A percentile compares a stretch with the other conserved stretches of the same genome.
Evolutionary conservation across 352 stramenopile species (phyloP).

Genomic region (Phytophthora pluvialis): DNA sequence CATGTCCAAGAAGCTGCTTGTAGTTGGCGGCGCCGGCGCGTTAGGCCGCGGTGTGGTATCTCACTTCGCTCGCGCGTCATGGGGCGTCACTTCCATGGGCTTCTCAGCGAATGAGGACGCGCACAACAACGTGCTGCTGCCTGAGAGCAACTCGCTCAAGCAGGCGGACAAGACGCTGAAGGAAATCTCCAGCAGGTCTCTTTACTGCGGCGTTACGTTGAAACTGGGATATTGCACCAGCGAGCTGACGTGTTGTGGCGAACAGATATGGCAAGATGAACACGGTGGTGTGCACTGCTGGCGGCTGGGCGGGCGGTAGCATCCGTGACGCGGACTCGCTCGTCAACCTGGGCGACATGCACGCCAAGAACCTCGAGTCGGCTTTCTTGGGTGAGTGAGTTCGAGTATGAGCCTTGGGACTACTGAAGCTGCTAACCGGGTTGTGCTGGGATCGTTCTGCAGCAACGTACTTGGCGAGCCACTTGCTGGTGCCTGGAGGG

Average conservation of each 20-base stretch:
- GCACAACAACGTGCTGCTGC: slow-evolving; percentile 52
- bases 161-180: slow-evolving; percentile 62
- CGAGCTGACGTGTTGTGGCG: slow-evolving; percentile 4
- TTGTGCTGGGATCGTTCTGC: slow-evolving; percentile 8
- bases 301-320: slow-evolving; percentile 80
- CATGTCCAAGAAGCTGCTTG: slow-evolving; percentile 72
- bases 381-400: slow-evolving; percentile 63
- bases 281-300: slow-evolving; percentile 81
- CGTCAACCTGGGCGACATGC: slow-evolving; percentile 72
- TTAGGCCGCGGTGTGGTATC: slow-evolving; percentile 73
- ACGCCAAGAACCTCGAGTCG: slow-evolving; percentile 83
- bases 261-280: slow-evolving; percentile 64
- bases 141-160: slow-evolving; percentile 51
- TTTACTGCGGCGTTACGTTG: not conserved
- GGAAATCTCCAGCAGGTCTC: slow-evolving; percentile 49
- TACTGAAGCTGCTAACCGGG: not conserved
- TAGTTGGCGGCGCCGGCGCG: slow-evolving; percentile 77
- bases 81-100: slow-evolving; percentile 76
- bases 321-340: slow-evolving; percentile 72
- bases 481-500: slow-evolving; percentile 63
- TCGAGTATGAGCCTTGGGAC: not conserved
- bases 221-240: not conserved
- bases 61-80: slow-evolving; percentile 67
- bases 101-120: slow-evolving; percentile 71
- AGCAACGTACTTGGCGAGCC: slow-evolving; percentile 86